These are phyloP conservation scores for Nepenthes mirabilis DNA, from an alignment of 148 eudicot species.

Conservation along the genomic window DNA sequence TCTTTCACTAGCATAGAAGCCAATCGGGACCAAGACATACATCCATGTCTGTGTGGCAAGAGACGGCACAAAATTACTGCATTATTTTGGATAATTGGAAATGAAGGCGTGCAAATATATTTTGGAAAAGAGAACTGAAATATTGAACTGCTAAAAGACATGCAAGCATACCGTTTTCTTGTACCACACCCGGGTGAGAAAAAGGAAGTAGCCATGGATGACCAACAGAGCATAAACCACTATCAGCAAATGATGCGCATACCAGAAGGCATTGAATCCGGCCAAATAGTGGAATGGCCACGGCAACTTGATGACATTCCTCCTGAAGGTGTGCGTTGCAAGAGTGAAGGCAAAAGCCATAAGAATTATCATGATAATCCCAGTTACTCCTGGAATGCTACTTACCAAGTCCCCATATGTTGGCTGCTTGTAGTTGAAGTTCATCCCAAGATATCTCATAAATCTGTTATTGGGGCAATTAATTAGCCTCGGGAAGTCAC, in stretches of 20 bases:
- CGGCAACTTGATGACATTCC: conserved; percentile 72
- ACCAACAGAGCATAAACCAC: conserved; percentile 55
- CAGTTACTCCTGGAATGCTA: conserved; percentile 53
- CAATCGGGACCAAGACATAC: conserved; percentile 66
- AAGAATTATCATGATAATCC: conserved; percentile 51
- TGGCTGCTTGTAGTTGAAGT: conserved; percentile 48
- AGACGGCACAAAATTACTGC: background rate
- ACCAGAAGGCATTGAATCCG: conserved; percentile 94
- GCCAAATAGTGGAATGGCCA: conserved; percentile 62
- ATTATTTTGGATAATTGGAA: background rate
- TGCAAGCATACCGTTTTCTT: conserved; percentile 25
- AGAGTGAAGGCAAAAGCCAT: conserved; percentile 69
- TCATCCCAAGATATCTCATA: conserved; percentile 29
- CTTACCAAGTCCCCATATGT: conserved; percentile 32
- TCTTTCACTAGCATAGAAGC: conserved; percentile 64
- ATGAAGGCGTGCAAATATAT: background rate
- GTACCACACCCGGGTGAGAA: conserved; percentile 56
- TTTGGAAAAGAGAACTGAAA: background rate
- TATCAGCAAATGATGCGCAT: conserved; percentile 74
- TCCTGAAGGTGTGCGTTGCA: conserved; percentile 78
- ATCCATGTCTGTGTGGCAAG: conserved; percentile 70
- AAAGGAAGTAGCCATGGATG: conserved; percentile 65
- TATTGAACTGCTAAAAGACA: background rate
- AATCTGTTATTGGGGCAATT: conserved; percentile 32
- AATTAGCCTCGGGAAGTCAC: conserved; percentile 47